These are phyloP conservation scores for Colletotrichum shisoi DNA, from an alignment of 2,329 filamentous ascomycete genomes.

Conservation along the genomic window DNA sequence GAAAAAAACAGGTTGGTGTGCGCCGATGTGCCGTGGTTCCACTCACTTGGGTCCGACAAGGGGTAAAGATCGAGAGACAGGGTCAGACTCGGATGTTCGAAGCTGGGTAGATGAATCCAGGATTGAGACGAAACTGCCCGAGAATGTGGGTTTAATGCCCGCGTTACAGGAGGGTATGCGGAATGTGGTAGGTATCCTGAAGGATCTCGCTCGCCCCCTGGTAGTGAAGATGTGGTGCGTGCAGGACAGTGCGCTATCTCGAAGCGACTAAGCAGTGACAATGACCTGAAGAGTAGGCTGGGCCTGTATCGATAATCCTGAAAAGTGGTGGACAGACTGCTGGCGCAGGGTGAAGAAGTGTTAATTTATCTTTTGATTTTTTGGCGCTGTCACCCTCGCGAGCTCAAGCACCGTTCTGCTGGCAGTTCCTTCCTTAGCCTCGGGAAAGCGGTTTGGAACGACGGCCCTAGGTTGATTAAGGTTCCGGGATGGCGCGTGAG, in stretches of 20 bases:
- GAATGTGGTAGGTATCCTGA: constrained; percentile 13
- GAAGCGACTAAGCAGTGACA: constrained; percentile 6
- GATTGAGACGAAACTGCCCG: constrained; percentile 23
- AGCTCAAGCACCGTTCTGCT: constrained; percentile 14
- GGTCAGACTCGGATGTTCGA: constrained; percentile 25
- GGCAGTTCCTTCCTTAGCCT: constrained; percentile 35
- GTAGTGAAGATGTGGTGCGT: constrained; percentile 11
- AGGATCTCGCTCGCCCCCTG: constrained; percentile 3
- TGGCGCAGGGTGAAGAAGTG: constrained; percentile 33
- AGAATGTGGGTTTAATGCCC: constrained; percentile 19
- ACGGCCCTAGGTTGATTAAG: constrained; percentile 30
- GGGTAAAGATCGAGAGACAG: constrained; percentile 25
- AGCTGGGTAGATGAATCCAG: constrained; percentile 8
- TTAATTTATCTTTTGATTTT: background rate
- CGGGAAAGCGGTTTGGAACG: constrained; percentile 33
- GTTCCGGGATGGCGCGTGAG: constrained; percentile 38
- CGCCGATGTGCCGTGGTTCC: constrained; percentile 31
- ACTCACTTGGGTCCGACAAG: constrained; percentile 29
- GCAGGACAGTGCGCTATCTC: constrained; percentile 1
- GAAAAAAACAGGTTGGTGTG: background rate
- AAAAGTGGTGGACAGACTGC: constrained; percentile 27
- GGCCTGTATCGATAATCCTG: constrained; percentile 18
- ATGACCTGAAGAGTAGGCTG: constrained; percentile 9
- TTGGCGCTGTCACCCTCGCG: constrained; percentile 24
- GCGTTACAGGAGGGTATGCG: constrained; percentile 15